These are phyloP conservation scores for Thielaviopsis ethacetica DNA, from an alignment of 2,329 filamentous ascomycete genomes.

Conservation along the genomic window DNA sequence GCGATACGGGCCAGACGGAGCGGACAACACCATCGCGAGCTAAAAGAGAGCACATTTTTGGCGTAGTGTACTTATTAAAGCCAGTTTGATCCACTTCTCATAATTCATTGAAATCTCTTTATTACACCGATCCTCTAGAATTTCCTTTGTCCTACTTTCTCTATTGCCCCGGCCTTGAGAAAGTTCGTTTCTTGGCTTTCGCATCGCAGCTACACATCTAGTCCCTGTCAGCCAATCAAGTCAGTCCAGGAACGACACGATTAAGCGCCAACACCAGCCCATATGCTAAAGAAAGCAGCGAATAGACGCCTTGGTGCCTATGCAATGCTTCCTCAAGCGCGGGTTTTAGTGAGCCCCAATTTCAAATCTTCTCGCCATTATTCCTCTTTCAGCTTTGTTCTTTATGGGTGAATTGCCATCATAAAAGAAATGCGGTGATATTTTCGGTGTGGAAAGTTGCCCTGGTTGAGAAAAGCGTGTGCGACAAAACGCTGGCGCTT, in stretches of 20 bases:
- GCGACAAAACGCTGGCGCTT: neutral
- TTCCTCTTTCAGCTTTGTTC: neutral
- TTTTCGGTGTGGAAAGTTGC: neutral
- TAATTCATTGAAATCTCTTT: no score
- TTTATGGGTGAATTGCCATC: no score
- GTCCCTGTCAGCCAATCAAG: conserved; percentile 10
- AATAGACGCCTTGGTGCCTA: neutral
- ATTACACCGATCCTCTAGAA: neutral
- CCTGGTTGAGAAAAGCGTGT: neutral
- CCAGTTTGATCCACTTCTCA: neutral
- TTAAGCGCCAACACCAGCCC: conserved; percentile 1
- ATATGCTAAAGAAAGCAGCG: neutral
- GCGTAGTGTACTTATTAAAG: neutral
- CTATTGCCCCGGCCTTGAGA: neutral
- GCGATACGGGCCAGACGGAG: neutral
- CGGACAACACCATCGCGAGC: neutral
- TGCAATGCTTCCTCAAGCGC: neutral
- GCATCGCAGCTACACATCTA: neutral
- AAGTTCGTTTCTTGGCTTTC: neutral
- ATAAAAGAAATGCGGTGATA: no score
- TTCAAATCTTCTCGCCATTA: neutral
- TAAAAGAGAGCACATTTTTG: neutral
- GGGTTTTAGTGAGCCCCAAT: neutral
- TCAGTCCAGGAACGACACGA: neutral
- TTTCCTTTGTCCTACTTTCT: neutral